Evolutionary conservation across 495 filamentous ascomycete species (phyloP), one percentile per base, ranked within the genome.

Genomic region (Talaromyces liani): DNA sequence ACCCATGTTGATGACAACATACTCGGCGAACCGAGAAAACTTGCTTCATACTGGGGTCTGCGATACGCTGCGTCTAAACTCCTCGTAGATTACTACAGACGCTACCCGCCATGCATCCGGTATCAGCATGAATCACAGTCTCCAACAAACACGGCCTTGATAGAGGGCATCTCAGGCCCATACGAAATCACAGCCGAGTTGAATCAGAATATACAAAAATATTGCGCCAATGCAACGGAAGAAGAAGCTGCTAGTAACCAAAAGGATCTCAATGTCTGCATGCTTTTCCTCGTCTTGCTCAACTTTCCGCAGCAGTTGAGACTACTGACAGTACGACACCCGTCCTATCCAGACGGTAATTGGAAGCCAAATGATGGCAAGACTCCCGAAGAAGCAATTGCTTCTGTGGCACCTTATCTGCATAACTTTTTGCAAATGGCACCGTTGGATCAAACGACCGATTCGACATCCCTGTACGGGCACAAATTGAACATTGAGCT

Each of bases 41-140:
- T 31, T 66, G 25, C 62, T 65, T 6, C 68, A 41, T 66, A 69
- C 66, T 71, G 69, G 69, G 69, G 69, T 25, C 49, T 68, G 36
- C 65, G 69, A 25, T 71, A 68, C 41, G 62, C 64, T 18, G 65
- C 67, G n/a, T 69, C 67, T 56, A 67, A 65, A 34, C 59, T 64
- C 14, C 63, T 69, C 0, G 66, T 66, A 45, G 68, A 71, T 36
- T 68, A 63, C 59, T 70, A 63, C 34, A 63, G 69, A 41, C 69
- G 69, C 33, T 68, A 60, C 16, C 68, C 68, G 8, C 68, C 69
- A 24, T 20, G 24, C 5, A 33, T 70, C 4, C 69, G 58, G 27
- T 71, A 70, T 54, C 69, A 71, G 39, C 69, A 70, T 47, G 69
- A 71, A 53, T 51, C 47, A 16, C 64, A 63, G n/a, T 60, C 34